Base-by-base conservation (phyloP, 495 filamentous ascomycete species). In the Cladorrhinum samala region DNA sequence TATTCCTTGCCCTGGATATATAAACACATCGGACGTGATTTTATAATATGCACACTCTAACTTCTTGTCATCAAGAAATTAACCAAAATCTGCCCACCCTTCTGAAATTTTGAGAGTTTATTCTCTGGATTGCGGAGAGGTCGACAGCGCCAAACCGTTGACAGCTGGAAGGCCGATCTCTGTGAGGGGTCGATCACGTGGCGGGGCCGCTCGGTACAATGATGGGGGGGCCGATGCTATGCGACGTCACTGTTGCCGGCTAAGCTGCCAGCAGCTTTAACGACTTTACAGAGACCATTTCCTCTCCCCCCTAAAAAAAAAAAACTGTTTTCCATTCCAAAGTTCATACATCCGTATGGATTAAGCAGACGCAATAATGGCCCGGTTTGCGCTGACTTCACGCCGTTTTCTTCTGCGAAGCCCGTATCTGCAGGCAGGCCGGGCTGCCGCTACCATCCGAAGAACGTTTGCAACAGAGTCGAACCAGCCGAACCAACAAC, bases 391-490 rank as follows among this genome's bases (percentile, higher is more conserved):
- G 44, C 46, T 63, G 45, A n/a, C 49, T 44, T 54, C 60, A 11
- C 58, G 56, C n/a, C 60, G 53, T 21, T 25, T 60, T 17, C 44
- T 46, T 39, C 47, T 30, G 30, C 19, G n/a, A 25, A 48, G 37
- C 33, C 41, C 54, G n/a, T 46, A 37, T 42, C 19, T 52, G 20
- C 42, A 23, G 38, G 42, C 14, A 42, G 24, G 23, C 3, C 64
- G 71, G 30, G 50, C 66, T 16, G 72, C 68, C 40, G 72, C 73
- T 47, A 73, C 72, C 11, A 5, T 33, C 11, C 27, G 27, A 33
- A 52, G n/a, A n/a, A n/a, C n/a, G n/a, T n/a, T n/a, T n/a, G n/a
- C n/a, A n/a, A n/a, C n/a, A n/a, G 70, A 68, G 16, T 60, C 69
- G 17, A 63, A 68, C 42, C 57, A 55, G 49, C 67, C 64, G 20